Conservation (phyloP, 495 filamentous ascomycete species). For the Penicillium antarcticum region DNA sequence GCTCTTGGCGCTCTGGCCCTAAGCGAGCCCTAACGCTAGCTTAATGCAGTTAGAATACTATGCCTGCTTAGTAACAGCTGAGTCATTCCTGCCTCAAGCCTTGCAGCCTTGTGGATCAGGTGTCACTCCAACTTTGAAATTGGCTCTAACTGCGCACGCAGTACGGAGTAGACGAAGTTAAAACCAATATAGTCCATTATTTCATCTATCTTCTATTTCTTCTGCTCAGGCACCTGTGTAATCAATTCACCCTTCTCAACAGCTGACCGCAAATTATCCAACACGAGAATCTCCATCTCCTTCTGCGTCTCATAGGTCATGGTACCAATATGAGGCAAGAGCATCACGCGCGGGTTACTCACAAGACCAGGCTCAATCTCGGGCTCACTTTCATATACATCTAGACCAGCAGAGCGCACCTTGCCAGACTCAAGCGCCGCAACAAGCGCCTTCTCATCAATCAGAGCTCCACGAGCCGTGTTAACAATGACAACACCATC, state of each 20-base stretch:
- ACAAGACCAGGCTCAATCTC: slow-evolving; percentile 67
- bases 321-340: slow-evolving; percentile 82
- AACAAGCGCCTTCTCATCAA: slow-evolving; percentile 76
- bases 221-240: slow-evolving; percentile 72
- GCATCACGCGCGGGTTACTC: slow-evolving; percentile 64
- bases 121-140: not conserved
- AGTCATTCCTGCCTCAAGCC: slow-evolving; percentile 1
- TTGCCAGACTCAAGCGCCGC: slow-evolving; percentile 65
- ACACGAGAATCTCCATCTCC: slow-evolving; percentile 74
- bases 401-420: slow-evolving; percentile 59
- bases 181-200: not conserved
- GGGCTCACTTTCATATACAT: slow-evolving; percentile 81
- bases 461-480: slow-evolving; percentile 74
- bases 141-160: too few species aligned
- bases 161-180: too few species aligned
- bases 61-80: not conserved
- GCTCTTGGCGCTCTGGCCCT: slow-evolving; percentile 44
- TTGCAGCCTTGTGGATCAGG: too few species aligned
- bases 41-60: slow-evolving; percentile 7
- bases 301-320: slow-evolving; percentile 61
- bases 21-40: slow-evolving; percentile 49
- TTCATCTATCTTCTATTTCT: slow-evolving; percentile 15
- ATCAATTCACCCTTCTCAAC: slow-evolving; percentile 61
- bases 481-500: slow-evolving; percentile 78
- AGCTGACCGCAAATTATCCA: slow-evolving; percentile 64